These are phyloP conservation scores for Trypanosoma lewisi DNA, from an alignment of 208 protist genomes.

Conservation along the genomic window DNA sequence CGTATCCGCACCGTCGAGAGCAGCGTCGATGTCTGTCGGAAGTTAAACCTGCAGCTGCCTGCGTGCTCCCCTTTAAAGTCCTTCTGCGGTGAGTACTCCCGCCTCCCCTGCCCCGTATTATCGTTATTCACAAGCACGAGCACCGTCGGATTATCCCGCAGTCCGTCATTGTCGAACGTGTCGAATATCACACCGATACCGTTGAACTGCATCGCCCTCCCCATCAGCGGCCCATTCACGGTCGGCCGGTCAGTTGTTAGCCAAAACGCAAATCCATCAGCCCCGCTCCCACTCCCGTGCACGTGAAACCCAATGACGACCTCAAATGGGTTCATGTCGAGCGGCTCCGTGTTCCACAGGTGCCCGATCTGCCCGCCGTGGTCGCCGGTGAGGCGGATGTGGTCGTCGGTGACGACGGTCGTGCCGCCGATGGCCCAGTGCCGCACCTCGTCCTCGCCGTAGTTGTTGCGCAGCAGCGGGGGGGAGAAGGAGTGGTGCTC, in stretches of 20 bases:
- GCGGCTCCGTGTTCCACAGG: conserved; percentile 76
- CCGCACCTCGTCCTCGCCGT: conserved; percentile 69
- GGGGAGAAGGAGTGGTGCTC: conserved; percentile 76
- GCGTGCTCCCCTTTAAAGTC: conserved; percentile 61
- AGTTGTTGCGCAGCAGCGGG: conserved; percentile 69
- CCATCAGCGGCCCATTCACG: conserved; percentile 61
- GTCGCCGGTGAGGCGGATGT: conserved; percentile 80
- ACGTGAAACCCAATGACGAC: conserved; percentile 79
- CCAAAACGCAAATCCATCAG: conserved; percentile 86
- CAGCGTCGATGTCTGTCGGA: conserved; percentile 29
- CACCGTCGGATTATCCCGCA: conserved; percentile 76
- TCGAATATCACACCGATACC: conserved; percentile 86
- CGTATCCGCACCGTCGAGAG: conserved; percentile 53
- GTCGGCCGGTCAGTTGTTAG: conserved; percentile 34
- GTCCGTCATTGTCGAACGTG: conserved; percentile 88
- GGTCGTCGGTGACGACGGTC: conserved; percentile 81
- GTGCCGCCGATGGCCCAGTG: conserved; percentile 72
- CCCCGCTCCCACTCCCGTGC: conserved; percentile 29
- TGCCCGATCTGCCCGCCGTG: conserved; percentile 41
- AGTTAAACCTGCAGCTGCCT: conserved; percentile 60
- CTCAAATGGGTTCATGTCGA: conserved; percentile 82
- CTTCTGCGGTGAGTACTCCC: conserved; percentile 36
- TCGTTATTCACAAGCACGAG: conserved; percentile 55
- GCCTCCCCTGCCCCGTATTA: background rate
- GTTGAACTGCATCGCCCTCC: conserved; percentile 55